Base-by-base conservation (phyloP, 2,329 filamentous ascomycete species). In the Scedosporium boydii region DNA sequence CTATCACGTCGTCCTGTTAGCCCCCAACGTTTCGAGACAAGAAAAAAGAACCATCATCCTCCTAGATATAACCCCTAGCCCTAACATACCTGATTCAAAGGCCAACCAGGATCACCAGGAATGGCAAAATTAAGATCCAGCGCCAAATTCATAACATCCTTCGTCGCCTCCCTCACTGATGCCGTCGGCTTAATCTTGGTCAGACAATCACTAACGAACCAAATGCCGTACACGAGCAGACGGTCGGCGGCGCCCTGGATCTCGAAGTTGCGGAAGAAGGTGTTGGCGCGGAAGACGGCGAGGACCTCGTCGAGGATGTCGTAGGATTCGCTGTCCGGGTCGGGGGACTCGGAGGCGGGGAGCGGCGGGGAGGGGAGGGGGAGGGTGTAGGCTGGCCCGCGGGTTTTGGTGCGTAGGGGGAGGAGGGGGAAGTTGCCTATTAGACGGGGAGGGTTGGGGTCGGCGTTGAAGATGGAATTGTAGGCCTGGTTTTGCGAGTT, bases 221-320 rank as follows among this genome's bases (percentile, higher is more conserved):
- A 83, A 74, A 97, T 99, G 66, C 93, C 93, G 78, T 99, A 99
- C 71, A 98, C 93, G 68, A 99, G 83, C 71, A 98, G 86, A 48
- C 95, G 85, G 77, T 99, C 95, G 63, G 95, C 93, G 27, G 91
- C 90, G 14, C 95, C 95, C 78, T 96, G 93, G 80, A 98, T 96
- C 82, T 98, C 95, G 71, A 99, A 99, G 83, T 98, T 99, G 71
- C 95, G 90, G 83, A 98, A 99, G 77, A 99, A 93, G 64, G 93
- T 97, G 81, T 99, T 98, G 70, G 95, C 93, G 67, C 95, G 91
- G 83, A 98, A 99, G 59, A 98, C 85, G 12, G 88, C 84, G 62
- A 99, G 84, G 60, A 96, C 87, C 80, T 99, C 95, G 78, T 99
- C 95, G 62, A 98, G 84, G 65, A 95, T 90, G 79, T 99, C 95